Evolutionary conservation across 345 rosid genomes (phyloP).

Genomic region (Cardamine occulta): DNA sequence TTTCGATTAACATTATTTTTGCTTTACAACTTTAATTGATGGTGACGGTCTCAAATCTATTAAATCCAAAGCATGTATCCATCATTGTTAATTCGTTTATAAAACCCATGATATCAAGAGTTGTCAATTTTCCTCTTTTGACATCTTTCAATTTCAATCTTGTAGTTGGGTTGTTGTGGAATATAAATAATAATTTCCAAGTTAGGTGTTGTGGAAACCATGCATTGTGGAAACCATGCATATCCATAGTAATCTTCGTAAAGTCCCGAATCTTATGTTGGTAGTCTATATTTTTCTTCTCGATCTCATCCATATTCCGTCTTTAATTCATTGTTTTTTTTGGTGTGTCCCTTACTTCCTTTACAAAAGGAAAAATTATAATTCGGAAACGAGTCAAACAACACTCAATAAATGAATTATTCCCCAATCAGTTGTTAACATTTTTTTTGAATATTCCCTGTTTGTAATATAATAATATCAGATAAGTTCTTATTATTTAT

Average conservation of each 20-base stretch:
- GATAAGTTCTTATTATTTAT: neutral
- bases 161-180: constrained; percentile 29
- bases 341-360: neutral
- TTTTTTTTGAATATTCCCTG: neutral
- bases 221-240: neutral
- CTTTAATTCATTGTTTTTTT: neutral
- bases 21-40: constrained; percentile 25
- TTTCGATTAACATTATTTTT: neutral
- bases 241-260: constrained; percentile 26
- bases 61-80: neutral
- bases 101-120: constrained; percentile 2
- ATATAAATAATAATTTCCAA: constrained; percentile 9
- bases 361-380: neutral
- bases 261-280: constrained; percentile 11
- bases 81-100: constrained; percentile 10
- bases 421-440: neutral
- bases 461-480: neutral
- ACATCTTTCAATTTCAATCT: neutral
- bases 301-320: constrained; percentile 13
- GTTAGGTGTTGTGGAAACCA: constrained; percentile 27
- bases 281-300: constrained; percentile 11
- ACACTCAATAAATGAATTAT: neutral
- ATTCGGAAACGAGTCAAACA: constrained; percentile 1
- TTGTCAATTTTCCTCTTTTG: constrained; percentile 12
- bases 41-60: constrained; percentile 8